phyloP scores from a whole-genome alignment of 2,329 filamentous ascomycete genomes.

The Phyllosticta ampelicida region DNA sequence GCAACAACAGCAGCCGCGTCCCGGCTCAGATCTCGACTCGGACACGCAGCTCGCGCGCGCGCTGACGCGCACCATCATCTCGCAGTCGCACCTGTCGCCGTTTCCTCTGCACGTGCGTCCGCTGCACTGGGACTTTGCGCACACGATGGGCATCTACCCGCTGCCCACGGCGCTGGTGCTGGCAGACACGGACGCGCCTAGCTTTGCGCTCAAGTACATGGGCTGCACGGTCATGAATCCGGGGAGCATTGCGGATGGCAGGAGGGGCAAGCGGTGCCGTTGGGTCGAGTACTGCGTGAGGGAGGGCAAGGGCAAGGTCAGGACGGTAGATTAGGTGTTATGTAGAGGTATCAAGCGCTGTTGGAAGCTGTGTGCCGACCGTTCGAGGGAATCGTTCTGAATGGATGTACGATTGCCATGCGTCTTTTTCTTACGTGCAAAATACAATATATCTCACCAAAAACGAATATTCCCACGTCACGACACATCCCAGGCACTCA shows the following conservation, averaged over 20 bases:
- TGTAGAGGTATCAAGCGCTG: too few relatives aligned
- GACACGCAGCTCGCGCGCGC: constrained; percentile 50
- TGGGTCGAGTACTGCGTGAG: constrained; percentile 72
- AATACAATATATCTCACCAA: too few relatives aligned
- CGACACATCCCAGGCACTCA: too few relatives aligned
- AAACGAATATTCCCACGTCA: too few relatives aligned
- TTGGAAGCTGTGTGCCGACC: too few relatives aligned
- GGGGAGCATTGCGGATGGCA: constrained; percentile 52
- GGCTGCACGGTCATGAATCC: constrained; percentile 96
- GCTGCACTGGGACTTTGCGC: constrained; percentile 79
- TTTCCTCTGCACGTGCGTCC: constrained; percentile 73
- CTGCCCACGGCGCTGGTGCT: constrained; percentile 75
- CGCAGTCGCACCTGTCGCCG: constrained; percentile 80
- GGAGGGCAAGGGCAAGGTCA: constrained; percentile 18
- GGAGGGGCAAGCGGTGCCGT: constrained; percentile 51
- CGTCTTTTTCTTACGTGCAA: too few relatives aligned
- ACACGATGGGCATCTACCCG: constrained; percentile 71
- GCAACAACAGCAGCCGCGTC: constrained; percentile 9
- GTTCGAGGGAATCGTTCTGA: too few relatives aligned
- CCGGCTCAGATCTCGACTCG: constrained; percentile 14
- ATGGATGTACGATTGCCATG: too few relatives aligned
- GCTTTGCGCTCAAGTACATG: constrained; percentile 85
- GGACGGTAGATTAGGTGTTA: constrained; percentile 12
- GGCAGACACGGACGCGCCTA: constrained; percentile 67
- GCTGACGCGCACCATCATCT: constrained; percentile 81